phyloP scores from a whole-genome alignment of 1,284 basidiomycete species.

The Fistulinella cinereoalba region DNA sequence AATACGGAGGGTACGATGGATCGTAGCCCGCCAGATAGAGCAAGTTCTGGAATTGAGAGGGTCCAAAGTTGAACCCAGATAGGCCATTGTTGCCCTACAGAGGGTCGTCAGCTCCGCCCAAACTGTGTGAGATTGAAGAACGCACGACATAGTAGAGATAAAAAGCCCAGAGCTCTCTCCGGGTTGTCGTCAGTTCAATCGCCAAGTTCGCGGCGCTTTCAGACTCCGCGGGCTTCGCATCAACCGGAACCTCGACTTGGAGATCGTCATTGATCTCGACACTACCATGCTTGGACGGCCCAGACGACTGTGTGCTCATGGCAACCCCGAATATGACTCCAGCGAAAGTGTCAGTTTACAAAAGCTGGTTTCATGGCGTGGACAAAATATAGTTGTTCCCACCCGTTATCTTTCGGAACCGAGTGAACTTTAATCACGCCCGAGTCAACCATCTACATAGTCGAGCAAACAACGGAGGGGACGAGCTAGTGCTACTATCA shows the following conservation, averaged over 20 bases:
- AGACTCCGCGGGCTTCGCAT: neutral
- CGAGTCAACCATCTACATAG: too few species aligned
- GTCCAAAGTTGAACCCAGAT: slow-evolving; percentile 73
- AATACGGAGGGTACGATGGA: slow-evolving; percentile 54
- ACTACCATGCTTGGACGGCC: neutral
- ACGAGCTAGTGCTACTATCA: too few species aligned
- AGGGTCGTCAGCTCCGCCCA: neutral
- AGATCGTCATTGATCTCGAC: neutral
- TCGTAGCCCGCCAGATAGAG: slow-evolving; percentile 71
- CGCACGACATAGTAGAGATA: slow-evolving; percentile 65
- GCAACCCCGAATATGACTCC: too few species aligned
- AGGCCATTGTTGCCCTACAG: slow-evolving; percentile 65
- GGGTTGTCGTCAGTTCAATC: slow-evolving; percentile 41
- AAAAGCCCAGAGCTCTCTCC: slow-evolving; percentile 64
- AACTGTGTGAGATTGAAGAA: neutral
- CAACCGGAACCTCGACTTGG: neutral
- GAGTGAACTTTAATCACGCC: too few species aligned
- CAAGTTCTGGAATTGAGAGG: slow-evolving; percentile 74
- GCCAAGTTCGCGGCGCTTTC: neutral
- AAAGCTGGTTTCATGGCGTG: too few species aligned
- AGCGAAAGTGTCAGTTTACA: too few species aligned
- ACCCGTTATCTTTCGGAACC: too few species aligned
- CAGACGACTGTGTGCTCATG: slow-evolving; percentile 4
- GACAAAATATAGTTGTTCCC: too few species aligned
- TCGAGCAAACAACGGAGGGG: too few species aligned